phyloP scores from a whole-genome alignment of 257 asterid genomes.

The Solanum phureja region DNA sequence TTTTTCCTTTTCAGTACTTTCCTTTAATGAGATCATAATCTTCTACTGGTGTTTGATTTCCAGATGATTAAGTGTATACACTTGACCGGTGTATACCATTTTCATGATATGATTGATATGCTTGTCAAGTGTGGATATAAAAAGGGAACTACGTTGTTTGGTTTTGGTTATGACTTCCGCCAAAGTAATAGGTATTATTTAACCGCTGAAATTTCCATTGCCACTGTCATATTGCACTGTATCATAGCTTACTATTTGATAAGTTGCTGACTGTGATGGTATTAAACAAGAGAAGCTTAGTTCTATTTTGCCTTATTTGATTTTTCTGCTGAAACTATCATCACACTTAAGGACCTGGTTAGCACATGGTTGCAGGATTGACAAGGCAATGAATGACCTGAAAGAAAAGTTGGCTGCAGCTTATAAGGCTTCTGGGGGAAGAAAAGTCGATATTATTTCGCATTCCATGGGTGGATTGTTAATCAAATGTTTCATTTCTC shows the following conservation, averaged over 20 bases:
- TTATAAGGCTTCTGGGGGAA: constrained; percentile 81
- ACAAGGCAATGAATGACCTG: constrained; percentile 56
- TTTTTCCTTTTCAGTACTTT: background rate
- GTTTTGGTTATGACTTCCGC: constrained; percentile 93
- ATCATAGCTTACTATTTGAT: background rate
- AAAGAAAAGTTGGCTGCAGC: constrained; percentile 64
- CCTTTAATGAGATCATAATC: constrained; percentile 1
- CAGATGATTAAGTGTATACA: constrained; percentile 70
- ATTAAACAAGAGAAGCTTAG: background rate
- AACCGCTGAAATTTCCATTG: constrained; percentile 5
- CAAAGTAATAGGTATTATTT: constrained; percentile 78
- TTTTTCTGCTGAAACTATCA: background rate
- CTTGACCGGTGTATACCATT: constrained; percentile 61
- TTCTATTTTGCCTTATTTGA: background rate
- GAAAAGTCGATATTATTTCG: constrained; percentile 78
- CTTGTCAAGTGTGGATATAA: constrained; percentile 88
- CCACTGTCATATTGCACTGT: background rate
- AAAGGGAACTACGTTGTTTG: constrained; percentile 86
- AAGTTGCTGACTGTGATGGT: background rate
- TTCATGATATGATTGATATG: constrained; percentile 93
- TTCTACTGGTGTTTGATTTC: constrained; percentile 7
- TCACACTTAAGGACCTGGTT: background rate
- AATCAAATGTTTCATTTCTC: constrained; percentile 52
- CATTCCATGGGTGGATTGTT: constrained; percentile 96
- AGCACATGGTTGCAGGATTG: constrained; percentile 48